phyloP scores from a whole-genome alignment of 345 rosid genomes.

The Schrenkiella parvula region DNA sequence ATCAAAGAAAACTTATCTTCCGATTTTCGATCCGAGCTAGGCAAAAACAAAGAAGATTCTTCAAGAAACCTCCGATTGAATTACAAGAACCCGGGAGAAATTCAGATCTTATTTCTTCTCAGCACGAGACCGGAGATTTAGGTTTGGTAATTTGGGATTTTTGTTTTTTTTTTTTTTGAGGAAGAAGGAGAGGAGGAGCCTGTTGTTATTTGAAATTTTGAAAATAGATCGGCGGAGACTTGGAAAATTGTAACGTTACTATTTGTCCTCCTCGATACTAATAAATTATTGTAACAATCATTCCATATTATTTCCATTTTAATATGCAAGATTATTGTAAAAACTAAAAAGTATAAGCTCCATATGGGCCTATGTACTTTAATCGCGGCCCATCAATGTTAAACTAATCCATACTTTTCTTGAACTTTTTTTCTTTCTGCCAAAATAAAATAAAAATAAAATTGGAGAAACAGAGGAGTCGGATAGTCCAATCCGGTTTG shows the following conservation, averaged over 20 bases:
- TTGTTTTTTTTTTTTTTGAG: background rate
- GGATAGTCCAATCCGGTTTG: background rate
- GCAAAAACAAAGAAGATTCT: background rate
- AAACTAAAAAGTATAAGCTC: background rate
- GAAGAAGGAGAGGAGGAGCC: constrained; percentile 26
- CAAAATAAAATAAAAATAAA: too few species aligned
- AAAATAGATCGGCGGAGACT: constrained; percentile 15
- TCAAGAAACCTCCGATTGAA: background rate
- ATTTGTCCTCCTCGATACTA: constrained; percentile 4
- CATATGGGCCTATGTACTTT: constrained; percentile 1
- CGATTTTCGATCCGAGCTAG: background rate
- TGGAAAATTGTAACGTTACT: constrained; percentile 21
- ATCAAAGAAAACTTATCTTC: background rate
- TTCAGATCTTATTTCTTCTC: background rate
- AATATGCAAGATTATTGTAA: too few species aligned
- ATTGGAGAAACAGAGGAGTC: background rate
- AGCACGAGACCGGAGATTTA: background rate
- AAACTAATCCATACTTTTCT: background rate
- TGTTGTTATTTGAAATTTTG: constrained; percentile 22
- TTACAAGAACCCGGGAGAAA: background rate
- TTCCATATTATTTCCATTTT: too few species aligned
- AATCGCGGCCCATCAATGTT: background rate
- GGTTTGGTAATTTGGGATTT: constrained; percentile 15
- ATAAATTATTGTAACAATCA: too few species aligned
- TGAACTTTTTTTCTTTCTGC: too few species aligned